Base-by-base conservation (phyloP, 139 green algal genomes). In the Chlamydomonas incerta region DNA sequence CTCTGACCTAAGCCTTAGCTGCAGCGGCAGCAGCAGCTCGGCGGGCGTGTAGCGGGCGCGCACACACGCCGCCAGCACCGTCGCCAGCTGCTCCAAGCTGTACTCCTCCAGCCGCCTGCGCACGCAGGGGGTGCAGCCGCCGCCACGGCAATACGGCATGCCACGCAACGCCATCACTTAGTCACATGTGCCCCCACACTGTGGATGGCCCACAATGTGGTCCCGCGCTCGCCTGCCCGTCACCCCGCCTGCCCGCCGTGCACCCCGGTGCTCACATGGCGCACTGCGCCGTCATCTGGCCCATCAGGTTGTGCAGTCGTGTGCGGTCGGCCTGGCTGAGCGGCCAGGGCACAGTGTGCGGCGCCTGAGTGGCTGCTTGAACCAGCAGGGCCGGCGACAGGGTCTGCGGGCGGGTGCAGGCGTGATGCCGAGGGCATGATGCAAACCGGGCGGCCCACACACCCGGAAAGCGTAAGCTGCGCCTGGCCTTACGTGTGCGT, bases 1-100 rank as follows among this genome's bases (percentile, higher is more conserved):
- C 3, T 37, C 76, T 2, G 76, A 62, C 41, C 13, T 13, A 9
- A 83, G 28, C 60, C 76, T 15, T 18, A 72, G 37, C 37, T 83
- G 62, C 37, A 83, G 63, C 37, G 76, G 76, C 35, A 83, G 29
- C 35, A 83, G 31, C 37, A 83, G 76, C 28, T 72, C 62, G 28
- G 13, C 11, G 1, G 76, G 76, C 11, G 31, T 15, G 29, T 41
- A 62, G 3, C 34, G 76, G 0, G 62, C 58, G 17, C 76, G 37
- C 1, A 41, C 60, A 46, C 76, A 83, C 18, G 46, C 76, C 0
- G 60, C 76, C 37, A 73, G 0, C 37, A 83, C 13, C 0, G 60
- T 29, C 20, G 76, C 76, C 37, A 83, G 63, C 31, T 83, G 28
- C 23, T 21, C 24, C 18, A 83, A 1, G 9, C 41, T 26, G 62